A percentile compares a stretch with the other conserved stretches of the same genome.
phyloP scores from a whole-genome alignment of 495 filamentous ascomycete genomes.

The Cenococcum geophilum region DNA sequence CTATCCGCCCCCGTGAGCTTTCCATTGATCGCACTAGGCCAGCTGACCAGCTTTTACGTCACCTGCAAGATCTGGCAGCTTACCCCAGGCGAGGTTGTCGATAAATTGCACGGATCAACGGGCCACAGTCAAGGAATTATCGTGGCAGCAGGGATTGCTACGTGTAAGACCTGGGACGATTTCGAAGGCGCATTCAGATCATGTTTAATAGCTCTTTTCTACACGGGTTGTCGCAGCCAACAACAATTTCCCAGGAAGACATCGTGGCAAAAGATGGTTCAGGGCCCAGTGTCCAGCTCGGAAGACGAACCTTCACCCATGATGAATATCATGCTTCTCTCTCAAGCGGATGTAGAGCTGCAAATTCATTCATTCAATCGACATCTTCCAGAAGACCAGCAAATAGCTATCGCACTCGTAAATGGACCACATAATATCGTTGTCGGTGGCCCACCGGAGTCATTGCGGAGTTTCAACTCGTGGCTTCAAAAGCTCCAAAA shows the following conservation, averaged over 20 bases:
- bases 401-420: slow-evolving; percentile 89
- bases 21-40: slow-evolving; percentile 90
- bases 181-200: slow-evolving; percentile 26
- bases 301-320: slow-evolving; percentile 94
- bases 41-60: slow-evolving; percentile 87
- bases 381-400: slow-evolving; percentile 83
- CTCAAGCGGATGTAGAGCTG: slow-evolving; percentile 77
- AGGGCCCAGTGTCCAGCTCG: slow-evolving; percentile 65
- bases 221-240: slow-evolving; percentile 18
- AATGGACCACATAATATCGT: slow-evolving; percentile 97
- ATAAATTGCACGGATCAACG: slow-evolving; percentile 76
- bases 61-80: slow-evolving; percentile 83
- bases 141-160: slow-evolving; percentile 23
- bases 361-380: slow-evolving; percentile 95
- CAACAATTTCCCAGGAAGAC: slow-evolving; percentile 19
- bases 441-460: slow-evolving; percentile 91
- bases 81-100: slow-evolving; percentile 76
- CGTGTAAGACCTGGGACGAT: slow-evolving; percentile 33
- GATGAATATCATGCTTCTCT: slow-evolving; percentile 91
- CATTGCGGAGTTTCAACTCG: slow-evolving; percentile 92
- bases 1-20: slow-evolving; percentile 96
- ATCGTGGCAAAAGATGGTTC: slow-evolving; percentile 18
- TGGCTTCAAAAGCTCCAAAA: slow-evolving; percentile 85
- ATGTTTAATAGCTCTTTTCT: slow-evolving; percentile 18
- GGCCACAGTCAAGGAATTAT: slow-evolving; percentile 91